Evolutionary conservation across 2,329 filamentous ascomycete species (phyloP).

Genomic region (Calonectria honghensis): DNA sequence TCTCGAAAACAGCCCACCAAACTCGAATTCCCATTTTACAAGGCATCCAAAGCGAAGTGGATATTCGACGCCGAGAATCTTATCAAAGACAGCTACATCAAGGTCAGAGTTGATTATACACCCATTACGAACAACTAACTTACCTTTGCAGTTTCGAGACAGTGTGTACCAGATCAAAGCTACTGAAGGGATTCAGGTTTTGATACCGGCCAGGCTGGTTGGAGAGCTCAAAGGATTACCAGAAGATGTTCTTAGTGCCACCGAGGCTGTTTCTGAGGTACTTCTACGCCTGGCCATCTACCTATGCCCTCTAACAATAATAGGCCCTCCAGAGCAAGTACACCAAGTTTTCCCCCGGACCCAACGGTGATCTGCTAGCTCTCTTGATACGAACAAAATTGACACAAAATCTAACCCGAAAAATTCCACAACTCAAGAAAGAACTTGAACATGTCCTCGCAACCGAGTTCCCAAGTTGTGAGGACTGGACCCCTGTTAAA

Average conservation of each 20-base stretch:
- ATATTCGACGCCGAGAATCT: conserved; percentile 70
- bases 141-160: conserved; percentile 65
- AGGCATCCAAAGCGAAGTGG: conserved; percentile 69
- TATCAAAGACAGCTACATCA: conserved; percentile 69
- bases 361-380: conserved; percentile 66
- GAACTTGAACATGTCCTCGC: conserved; percentile 68
- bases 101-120: conserved; percentile 57
- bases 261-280: conserved; percentile 69
- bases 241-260: conserved; percentile 69
- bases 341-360: conserved; percentile 69
- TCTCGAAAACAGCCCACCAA: conserved; percentile 55
- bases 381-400: conserved; percentile 67
- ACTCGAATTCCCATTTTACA: conserved; percentile 67
- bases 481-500: conserved; percentile 73
- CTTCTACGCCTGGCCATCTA: not conserved
- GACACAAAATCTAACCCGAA: conserved; percentile 67
- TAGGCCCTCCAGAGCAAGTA: conserved; percentile 71
- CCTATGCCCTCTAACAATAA: conserved; percentile 30
- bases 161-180: conserved; percentile 71
- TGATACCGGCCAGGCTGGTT: conserved; percentile 67
- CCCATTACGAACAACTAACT: conserved; percentile 35
- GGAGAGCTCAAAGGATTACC: conserved; percentile 69
- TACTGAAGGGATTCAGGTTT: conserved; percentile 69
- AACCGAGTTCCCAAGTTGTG: conserved; percentile 69
- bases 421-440: conserved; percentile 67